Conservation (phyloP, 257 asterid species). For the Forsythia suspensa region DNA sequence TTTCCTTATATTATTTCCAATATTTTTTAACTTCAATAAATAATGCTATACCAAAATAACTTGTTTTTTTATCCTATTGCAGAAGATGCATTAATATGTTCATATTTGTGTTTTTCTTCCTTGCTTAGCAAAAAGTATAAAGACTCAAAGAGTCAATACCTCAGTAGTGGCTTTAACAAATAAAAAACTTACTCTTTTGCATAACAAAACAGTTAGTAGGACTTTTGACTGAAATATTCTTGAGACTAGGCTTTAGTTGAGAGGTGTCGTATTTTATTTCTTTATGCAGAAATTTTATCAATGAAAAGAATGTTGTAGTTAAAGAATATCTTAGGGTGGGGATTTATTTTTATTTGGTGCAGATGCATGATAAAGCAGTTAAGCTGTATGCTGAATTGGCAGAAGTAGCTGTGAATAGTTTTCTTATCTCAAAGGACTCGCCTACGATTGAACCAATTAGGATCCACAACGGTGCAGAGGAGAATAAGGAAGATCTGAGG, state of each 20-base stretch:
- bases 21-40: neutral
- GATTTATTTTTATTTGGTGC: slow-evolving; percentile 24
- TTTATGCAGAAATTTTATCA: neutral
- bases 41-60: neutral
- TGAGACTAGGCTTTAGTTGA: neutral
- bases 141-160: neutral
- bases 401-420: slow-evolving; percentile 89
- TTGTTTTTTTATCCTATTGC: neutral
- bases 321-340: neutral
- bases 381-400: slow-evolving; percentile 90
- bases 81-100: neutral
- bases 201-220: neutral
- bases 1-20: neutral
- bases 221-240: neutral
- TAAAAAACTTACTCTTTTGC: neutral
- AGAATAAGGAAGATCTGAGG: slow-evolving; percentile 92
- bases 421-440: slow-evolving; percentile 91
- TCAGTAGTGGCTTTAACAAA: neutral
- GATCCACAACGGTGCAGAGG: slow-evolving; percentile 98
- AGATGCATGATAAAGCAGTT: slow-evolving; percentile 98
- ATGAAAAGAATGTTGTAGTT: neutral
- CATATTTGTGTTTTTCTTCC: neutral
- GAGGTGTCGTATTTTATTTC: neutral
- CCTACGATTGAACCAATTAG: slow-evolving; percentile 87
- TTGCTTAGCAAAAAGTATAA: neutral